Conservation (phyloP, 164 flowering plant genomes). For the Vitis amurensis region DNA sequence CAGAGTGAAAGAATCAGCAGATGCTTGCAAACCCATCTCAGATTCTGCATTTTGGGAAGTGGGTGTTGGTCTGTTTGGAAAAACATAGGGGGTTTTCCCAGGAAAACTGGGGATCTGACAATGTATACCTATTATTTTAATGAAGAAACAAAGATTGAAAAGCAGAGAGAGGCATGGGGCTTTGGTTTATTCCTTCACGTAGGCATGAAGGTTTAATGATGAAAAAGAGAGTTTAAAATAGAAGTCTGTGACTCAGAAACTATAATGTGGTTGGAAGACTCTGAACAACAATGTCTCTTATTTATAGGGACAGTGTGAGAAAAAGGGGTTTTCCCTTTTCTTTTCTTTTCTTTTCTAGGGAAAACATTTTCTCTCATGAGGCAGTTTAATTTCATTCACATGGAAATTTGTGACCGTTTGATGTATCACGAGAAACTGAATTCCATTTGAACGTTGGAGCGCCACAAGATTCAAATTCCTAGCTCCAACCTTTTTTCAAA, state of each 20-base stretch:
- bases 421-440: conserved; percentile 42
- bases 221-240: conserved; percentile 22
- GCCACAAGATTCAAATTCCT: conserved; percentile 35
- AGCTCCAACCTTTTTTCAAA: background rate
- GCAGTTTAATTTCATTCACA: conserved; percentile 40
- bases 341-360: background rate
- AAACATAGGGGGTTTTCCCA: conserved; percentile 1
- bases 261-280: conserved; percentile 2
- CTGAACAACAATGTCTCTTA: conserved; percentile 10
- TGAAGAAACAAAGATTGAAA: conserved; percentile 11
- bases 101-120: conserved; percentile 14
- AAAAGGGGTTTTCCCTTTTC: background rate
- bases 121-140: conserved; percentile 5
- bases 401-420: conserved; percentile 51
- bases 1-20: conserved; percentile 30
- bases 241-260: conserved; percentile 8
- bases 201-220: conserved; percentile 65
- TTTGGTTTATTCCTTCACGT: conserved; percentile 42
- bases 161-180: conserved; percentile 8
- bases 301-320: conserved; percentile 29
- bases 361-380: too few species aligned
- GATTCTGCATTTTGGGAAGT: conserved; percentile 48
- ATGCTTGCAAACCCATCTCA: conserved; percentile 32
- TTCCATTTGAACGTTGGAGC: conserved; percentile 62
- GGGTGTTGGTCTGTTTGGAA: conserved; percentile 32